Percentiles rank a stretch among this genome's conserved stretches.
Evolutionary conservation across 2,329 filamentous ascomycete species (phyloP).

Genomic region (Exophiala mesophila): DNA sequence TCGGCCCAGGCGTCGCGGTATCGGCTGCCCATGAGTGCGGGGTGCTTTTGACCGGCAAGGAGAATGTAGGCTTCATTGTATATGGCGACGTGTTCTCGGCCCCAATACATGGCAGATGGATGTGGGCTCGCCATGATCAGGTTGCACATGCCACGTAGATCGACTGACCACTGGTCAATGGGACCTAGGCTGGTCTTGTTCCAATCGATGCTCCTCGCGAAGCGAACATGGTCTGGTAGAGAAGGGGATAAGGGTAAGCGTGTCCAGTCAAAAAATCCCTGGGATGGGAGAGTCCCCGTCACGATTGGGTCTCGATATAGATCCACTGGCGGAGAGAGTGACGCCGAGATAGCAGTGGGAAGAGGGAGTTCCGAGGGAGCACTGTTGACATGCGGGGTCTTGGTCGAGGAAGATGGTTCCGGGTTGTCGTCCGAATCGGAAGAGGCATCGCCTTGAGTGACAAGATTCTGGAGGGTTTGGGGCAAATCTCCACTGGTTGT

Average conservation of each 20-base stretch:
- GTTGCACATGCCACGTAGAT: conserved; percentile 73
- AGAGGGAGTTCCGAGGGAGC: too few species aligned
- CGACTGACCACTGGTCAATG: conserved; percentile 66
- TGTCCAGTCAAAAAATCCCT: conserved; percentile 75
- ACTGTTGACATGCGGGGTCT: too few species aligned
- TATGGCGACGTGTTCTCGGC: conserved; percentile 61
- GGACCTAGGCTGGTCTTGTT: conserved; percentile 66
- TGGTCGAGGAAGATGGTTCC: conserved; percentile 10
- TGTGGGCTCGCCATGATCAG: conserved; percentile 75
- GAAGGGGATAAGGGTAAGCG: conserved; percentile 59
- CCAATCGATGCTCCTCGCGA: conserved; percentile 70
- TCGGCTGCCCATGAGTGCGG: conserved; percentile 65
- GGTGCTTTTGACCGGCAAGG: conserved; percentile 72
- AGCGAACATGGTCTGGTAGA: conserved; percentile 66
- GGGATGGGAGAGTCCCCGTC: too few species aligned
- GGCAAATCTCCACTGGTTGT: conserved; percentile 6
- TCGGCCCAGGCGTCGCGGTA: conserved; percentile 68
- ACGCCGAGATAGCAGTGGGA: too few species aligned
- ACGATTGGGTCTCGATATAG: too few species aligned
- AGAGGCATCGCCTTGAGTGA: conserved; percentile 6
- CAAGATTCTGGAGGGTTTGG: conserved; percentile 7
- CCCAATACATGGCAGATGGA: conserved; percentile 76
- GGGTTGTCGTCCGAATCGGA: conserved; percentile 2
- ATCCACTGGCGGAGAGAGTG: too few species aligned
- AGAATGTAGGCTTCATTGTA: conserved; percentile 69